Conservation (phyloP, 768 basidiomycete species). For the Amanita rubescens region DNA sequence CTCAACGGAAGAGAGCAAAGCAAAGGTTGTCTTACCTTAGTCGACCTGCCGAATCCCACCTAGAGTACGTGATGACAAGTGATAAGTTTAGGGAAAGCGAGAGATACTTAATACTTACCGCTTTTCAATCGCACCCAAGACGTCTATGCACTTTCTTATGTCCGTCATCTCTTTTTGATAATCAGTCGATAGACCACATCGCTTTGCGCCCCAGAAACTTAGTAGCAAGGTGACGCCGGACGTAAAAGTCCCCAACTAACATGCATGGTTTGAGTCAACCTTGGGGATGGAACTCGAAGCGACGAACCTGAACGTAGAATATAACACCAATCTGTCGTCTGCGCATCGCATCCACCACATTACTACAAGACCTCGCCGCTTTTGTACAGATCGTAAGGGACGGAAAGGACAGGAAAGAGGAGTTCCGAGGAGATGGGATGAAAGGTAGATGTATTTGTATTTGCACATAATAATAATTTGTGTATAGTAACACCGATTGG, state of each 20-base stretch:
- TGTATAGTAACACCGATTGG: slow-evolving; percentile 53
- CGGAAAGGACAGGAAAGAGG: slow-evolving; percentile 44
- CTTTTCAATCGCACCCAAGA: neutral
- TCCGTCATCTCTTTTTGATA: neutral
- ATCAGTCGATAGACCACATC: neutral
- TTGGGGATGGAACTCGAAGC: neutral
- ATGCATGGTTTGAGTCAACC: neutral
- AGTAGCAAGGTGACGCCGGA: neutral
- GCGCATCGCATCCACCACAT: slow-evolving; percentile 58
- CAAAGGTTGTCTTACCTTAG: neutral
- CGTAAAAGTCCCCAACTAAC: neutral
- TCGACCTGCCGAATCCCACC: neutral
- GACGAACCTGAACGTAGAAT: neutral
- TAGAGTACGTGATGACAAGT: neutral
- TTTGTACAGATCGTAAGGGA: slow-evolving; percentile 75
- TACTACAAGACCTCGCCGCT: slow-evolving; percentile 78
- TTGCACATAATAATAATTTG: slow-evolving; percentile 47
- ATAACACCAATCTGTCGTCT: slow-evolving; percentile 21
- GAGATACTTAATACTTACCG: neutral
- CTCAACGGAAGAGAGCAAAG: neutral
- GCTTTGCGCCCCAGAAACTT: neutral
- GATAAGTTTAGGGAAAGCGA: neutral
- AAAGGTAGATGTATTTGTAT: slow-evolving; percentile 76
- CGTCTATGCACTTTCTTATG: neutral
- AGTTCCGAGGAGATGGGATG: slow-evolving; percentile 51